Conservation (phyloP, 1,139 yeast genomes). For the Geotrichum klebahnii region DNA sequence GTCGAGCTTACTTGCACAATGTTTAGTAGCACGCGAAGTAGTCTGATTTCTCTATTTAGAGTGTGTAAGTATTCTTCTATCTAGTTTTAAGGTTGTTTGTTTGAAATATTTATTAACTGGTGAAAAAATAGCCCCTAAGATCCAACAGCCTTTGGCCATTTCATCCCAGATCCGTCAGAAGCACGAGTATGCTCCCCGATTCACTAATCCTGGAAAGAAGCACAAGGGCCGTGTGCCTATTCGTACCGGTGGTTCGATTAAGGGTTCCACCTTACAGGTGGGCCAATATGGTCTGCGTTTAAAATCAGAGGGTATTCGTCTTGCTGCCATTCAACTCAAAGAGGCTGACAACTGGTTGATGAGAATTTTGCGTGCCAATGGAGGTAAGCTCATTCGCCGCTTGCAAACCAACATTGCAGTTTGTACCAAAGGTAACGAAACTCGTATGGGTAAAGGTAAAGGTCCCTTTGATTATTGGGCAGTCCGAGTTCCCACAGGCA, state of each 20-base stretch:
- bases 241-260: constrained; percentile 88
- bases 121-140: no score
- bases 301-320: constrained; percentile 77
- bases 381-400: constrained; percentile 71
- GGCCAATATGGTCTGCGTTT: constrained; percentile 87
- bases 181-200: constrained; percentile 87
- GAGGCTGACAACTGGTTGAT: constrained; percentile 86
- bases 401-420: constrained; percentile 83
- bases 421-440: constrained; percentile 94
- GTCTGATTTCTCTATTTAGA: constrained; percentile 18
- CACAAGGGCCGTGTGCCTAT: constrained; percentile 94
- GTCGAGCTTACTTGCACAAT: constrained; percentile 5
- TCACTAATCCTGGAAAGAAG: constrained; percentile 67
- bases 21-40: constrained; percentile 13
- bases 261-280: constrained; percentile 75
- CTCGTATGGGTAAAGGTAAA: constrained; percentile 99
- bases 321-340: constrained; percentile 83
- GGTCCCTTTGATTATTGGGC: constrained; percentile 98
- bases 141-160: constrained; percentile 1
- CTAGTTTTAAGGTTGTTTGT: background rate
- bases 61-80: constrained; percentile 8
- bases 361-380: constrained; percentile 72
- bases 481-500: constrained; percentile 92
- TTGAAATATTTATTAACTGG: background rate
- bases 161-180: constrained; percentile 34